These are phyloP conservation scores for Penicillium psychrofluorescens DNA, from an alignment of 495 filamentous ascomycete genomes.

Conservation along the genomic window DNA sequence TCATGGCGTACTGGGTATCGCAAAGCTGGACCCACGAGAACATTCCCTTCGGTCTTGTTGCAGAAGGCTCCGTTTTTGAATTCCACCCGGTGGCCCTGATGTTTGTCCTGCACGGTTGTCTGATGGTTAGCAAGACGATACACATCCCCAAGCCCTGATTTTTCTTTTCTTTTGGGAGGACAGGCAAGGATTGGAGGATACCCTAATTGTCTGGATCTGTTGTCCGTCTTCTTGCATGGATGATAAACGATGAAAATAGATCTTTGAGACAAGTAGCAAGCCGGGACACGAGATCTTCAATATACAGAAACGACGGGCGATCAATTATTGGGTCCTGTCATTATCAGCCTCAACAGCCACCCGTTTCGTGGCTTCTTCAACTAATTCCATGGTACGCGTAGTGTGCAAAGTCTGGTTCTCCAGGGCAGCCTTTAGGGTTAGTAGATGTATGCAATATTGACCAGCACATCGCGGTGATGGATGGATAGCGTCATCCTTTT, in stretches of 20 bases:
- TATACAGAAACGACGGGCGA: conserved; percentile 11
- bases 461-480: no score
- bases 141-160: conserved; percentile 89
- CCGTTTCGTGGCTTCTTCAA: no score
- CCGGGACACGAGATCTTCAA: conserved; percentile 13
- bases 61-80: conserved; percentile 62
- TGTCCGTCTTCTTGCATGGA: conserved; percentile 10
- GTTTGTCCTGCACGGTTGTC: conserved; percentile 77
- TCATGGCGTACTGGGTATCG: conserved; percentile 87
- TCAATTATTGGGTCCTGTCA: no score
- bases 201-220: conserved; percentile 7
- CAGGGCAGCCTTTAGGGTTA: not conserved
- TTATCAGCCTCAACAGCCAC: no score
- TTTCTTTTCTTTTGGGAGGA: not conserved
- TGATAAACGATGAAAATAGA: conserved; percentile 14
- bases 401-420: not conserved
- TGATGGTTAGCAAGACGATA: conserved; percentile 91
- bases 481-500: no score
- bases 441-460: no score
- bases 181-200: not conserved
- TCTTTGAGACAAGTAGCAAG: conserved; percentile 5
- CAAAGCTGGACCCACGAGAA: conserved; percentile 72
- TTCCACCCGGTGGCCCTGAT: conserved; percentile 79
- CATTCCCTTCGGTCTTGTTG: conserved; percentile 61
- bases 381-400: no score